Percentiles rank a stretch among this genome's conserved stretches.
These are phyloP conservation scores for Capniomyces stellatus DNA, from an alignment of 371 early-diverging fungal genomes.

Conservation along the genomic window DNA sequence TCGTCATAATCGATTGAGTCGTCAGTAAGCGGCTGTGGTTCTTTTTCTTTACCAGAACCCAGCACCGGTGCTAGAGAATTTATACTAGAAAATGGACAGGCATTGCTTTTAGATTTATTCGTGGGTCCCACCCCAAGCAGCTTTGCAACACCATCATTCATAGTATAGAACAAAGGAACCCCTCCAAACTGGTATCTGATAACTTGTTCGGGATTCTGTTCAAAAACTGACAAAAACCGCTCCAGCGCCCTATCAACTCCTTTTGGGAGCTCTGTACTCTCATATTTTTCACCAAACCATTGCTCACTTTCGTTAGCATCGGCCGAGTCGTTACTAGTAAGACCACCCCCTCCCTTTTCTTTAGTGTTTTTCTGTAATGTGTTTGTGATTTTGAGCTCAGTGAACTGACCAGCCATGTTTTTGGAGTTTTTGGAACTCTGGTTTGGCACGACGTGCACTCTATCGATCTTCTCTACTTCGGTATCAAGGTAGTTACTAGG, in stretches of 20 bases:
- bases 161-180: conserved; percentile 44
- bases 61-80: background rate
- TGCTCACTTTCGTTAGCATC: conserved; percentile 19
- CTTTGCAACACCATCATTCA: conserved; percentile 26
- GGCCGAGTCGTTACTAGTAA: too few species aligned
- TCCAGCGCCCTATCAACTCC: conserved; percentile 66
- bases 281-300: conserved; percentile 71
- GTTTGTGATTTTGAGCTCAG: background rate
- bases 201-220: conserved; percentile 63
- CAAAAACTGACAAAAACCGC: conserved; percentile 49
- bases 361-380: background rate
- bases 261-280: conserved; percentile 43
- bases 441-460: too few species aligned
- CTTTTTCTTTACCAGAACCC: too few species aligned
- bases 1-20: conserved; percentile 4
- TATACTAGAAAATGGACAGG: background rate
- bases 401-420: too few species aligned
- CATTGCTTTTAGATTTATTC: background rate
- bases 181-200: conserved; percentile 62
- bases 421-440: too few species aligned
- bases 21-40: too few species aligned
- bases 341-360: too few species aligned
- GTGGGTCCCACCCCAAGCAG: conserved; percentile 12
- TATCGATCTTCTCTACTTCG: background rate
- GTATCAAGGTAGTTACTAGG: background rate